These are phyloP conservation scores for Boehmeria nivea DNA, from an alignment of 306 rosid species.

Conservation along the genomic window DNA sequence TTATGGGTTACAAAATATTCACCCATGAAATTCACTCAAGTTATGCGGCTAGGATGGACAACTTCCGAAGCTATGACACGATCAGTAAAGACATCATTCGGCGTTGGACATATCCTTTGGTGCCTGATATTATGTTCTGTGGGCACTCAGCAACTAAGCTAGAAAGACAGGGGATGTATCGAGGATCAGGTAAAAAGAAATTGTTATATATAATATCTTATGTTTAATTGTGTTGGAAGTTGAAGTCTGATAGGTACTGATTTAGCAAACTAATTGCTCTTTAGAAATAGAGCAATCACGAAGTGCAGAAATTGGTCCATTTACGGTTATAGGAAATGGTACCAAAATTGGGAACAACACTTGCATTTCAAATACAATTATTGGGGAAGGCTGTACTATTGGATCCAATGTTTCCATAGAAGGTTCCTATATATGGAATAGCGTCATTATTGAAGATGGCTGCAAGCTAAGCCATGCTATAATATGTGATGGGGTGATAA, in stretches of 20 bases:
- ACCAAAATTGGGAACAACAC: constrained; percentile 69
- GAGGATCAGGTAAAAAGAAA: constrained; percentile 69
- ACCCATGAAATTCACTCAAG: constrained; percentile 85
- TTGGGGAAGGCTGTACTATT: constrained; percentile 79
- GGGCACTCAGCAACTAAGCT: constrained; percentile 60
- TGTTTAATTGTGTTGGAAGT: neutral
- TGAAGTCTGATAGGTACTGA: constrained; percentile 2
- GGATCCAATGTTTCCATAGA: constrained; percentile 80
- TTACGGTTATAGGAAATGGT: constrained; percentile 77
- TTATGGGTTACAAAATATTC: constrained; percentile 94
- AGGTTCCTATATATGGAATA: constrained; percentile 88
- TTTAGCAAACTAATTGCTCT: constrained; percentile 24
- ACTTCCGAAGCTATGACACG: constrained; percentile 90
- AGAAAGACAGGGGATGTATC: constrained; percentile 87
- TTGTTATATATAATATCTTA: neutral
- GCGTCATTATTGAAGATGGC: constrained; percentile 81
- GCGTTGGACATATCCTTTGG: constrained; percentile 96
- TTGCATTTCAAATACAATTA: constrained; percentile 63
- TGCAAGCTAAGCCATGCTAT: constrained; percentile 79
- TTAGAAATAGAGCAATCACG: constrained; percentile 75
- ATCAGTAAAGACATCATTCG: constrained; percentile 95
- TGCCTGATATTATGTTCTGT: constrained; percentile 81
- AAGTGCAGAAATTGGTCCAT: constrained; percentile 78
- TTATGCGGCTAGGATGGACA: constrained; percentile 95
- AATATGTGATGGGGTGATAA: constrained; percentile 79